These are phyloP conservation scores for Dendrobium nobile DNA, from an alignment of 106 monocot species.

Conservation along the genomic window DNA sequence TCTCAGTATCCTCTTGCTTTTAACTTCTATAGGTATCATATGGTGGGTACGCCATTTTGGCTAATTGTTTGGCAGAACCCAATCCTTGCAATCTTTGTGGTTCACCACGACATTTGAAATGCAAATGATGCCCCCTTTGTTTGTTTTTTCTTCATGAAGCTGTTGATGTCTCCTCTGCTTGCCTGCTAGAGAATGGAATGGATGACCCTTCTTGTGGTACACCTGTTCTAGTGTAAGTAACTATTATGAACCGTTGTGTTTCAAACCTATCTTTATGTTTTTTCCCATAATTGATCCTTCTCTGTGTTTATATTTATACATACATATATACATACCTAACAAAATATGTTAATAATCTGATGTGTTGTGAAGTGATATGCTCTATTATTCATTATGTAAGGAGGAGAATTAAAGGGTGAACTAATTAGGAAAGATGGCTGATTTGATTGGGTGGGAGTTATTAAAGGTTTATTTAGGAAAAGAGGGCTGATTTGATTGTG, in stretches of 20 bases:
- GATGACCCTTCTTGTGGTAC: constrained; percentile 74
- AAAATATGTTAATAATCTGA: not conserved
- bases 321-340: not conserved
- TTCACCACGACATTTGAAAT: constrained; percentile 64
- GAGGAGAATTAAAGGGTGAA: no score
- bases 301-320: not conserved
- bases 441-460: no score
- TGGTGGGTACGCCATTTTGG: constrained; percentile 69
- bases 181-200: constrained; percentile 65
- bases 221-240: constrained; percentile 68
- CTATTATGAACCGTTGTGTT: not conserved
- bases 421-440: no score
- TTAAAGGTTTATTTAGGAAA: no score
- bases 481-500: no score
- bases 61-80: constrained; percentile 28
- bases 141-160: constrained; percentile 86
- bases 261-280: not conserved
- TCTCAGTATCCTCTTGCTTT: not conserved
- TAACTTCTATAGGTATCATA: constrained; percentile 48
- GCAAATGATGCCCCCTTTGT: constrained; percentile 87
- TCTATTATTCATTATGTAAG: no score
- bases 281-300: not conserved
- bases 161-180: constrained; percentile 28
- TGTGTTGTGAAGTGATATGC: not conserved
- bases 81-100: constrained; percentile 56